A percentile compares a stretch with the other conserved stretches of the same genome.
Evolutionary conservation across 345 rosid genomes (phyloP).

Genomic region (Zanthoxylum bungeanum): DNA sequence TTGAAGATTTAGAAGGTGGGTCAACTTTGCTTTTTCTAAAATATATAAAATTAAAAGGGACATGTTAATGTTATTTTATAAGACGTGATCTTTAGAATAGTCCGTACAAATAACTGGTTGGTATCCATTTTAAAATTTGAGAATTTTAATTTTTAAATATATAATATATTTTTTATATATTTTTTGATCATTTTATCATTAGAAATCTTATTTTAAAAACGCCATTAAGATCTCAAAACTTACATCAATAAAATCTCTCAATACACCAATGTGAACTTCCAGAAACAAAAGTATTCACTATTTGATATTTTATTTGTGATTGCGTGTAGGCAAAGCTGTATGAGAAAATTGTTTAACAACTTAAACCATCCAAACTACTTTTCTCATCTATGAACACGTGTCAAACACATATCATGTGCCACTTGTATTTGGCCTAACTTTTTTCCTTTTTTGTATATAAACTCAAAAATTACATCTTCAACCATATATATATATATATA

Average conservation of each 20-base stretch:
- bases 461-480: too few species aligned
- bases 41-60: not conserved
- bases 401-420: not conserved
- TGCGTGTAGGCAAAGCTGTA: conserved; percentile 45
- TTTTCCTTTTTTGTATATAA: too few species aligned
- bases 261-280: not conserved
- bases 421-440: conserved; percentile 19
- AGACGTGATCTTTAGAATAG: too few species aligned
- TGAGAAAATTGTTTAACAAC: conserved; percentile 36
- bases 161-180: too few species aligned
- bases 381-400: not conserved
- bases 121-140: too few species aligned
- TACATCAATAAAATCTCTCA: not conserved
- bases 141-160: too few species aligned
- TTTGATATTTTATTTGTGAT: conserved; percentile 31
- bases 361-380: conserved; percentile 29
- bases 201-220: too few species aligned
- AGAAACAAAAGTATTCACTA: not conserved
- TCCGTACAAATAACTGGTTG: too few species aligned
- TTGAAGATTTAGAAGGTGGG: not conserved
- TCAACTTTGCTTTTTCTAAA: not conserved
- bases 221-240: too few species aligned
- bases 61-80: too few species aligned
- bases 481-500: too few species aligned
- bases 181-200: too few species aligned